Evolutionary conservation across 352 stramenopile genomes (phyloP).

Genomic region (Phytopythium sindhum): DNA sequence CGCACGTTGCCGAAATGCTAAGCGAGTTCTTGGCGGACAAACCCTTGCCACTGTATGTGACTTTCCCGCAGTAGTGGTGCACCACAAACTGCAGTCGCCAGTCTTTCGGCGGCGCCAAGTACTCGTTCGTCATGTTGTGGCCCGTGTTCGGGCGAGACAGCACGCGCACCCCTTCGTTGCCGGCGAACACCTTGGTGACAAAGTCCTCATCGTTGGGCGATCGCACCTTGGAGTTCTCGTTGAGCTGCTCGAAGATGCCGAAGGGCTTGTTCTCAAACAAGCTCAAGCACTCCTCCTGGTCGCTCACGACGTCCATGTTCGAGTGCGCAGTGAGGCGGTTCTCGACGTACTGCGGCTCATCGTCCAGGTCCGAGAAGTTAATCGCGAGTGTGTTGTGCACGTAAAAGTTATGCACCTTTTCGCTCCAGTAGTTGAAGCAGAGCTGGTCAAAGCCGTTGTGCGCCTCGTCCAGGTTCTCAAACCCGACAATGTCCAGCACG

Average conservation of each 20-base stretch:
- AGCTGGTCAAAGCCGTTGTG: conserved; percentile 77
- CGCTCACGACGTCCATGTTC: conserved; percentile 45
- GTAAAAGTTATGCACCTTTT: conserved; percentile 82
- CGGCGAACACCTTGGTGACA: conserved; percentile 72
- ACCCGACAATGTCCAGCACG: conserved; percentile 77
- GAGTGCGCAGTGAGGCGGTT: conserved; percentile 52
- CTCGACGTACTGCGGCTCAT: conserved; percentile 65
- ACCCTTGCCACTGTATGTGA: conserved; percentile 75
- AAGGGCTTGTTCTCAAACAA: conserved; percentile 74
- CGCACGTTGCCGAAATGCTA: conserved; percentile 73
- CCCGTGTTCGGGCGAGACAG: conserved; percentile 61
- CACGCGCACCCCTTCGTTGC: conserved; percentile 48
- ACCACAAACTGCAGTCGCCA: conserved; percentile 77
- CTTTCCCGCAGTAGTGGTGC: conserved; percentile 64
- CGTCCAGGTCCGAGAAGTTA: conserved; percentile 52
- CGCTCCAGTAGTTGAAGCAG: conserved; percentile 84
- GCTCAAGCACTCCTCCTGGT: conserved; percentile 62
- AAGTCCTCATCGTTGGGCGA: conserved; percentile 76
- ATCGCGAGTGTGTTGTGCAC: conserved; percentile 70
- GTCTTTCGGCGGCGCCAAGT: conserved; percentile 67
- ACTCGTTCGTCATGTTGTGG: conserved; percentile 53
- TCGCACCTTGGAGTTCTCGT: conserved; percentile 62
- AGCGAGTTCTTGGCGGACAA: conserved; percentile 66
- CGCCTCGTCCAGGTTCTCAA: conserved; percentile 55
- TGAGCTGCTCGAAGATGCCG: conserved; percentile 69